phyloP scores from a whole-genome alignment of 2,329 filamentous ascomycete genomes.

The Aspergillus phoenicis region DNA sequence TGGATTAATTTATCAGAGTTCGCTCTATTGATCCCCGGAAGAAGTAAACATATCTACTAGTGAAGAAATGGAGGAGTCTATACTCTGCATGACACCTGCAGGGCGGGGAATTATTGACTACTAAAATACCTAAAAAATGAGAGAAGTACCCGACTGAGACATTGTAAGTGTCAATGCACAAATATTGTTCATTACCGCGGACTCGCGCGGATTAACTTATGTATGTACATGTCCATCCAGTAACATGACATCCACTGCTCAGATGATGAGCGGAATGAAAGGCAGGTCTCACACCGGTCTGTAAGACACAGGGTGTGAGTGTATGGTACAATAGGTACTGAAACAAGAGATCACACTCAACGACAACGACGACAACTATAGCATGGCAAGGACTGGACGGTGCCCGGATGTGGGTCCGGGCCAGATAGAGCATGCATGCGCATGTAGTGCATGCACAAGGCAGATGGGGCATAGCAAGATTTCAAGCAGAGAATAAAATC shows the following conservation, averaged over 20 bases:
- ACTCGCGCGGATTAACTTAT: slow-evolving; percentile 28
- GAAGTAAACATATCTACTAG: too few species aligned
- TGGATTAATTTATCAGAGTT: too few species aligned
- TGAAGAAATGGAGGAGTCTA: too few species aligned
- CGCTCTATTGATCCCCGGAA: too few species aligned
- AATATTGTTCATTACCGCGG: slow-evolving; percentile 27
- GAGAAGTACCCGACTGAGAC: background rate
- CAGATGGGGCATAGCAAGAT: slow-evolving; percentile 1
- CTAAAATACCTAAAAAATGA: background rate
- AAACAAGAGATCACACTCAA: background rate
- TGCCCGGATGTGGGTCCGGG: background rate
- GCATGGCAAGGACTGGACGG: slow-evolving; percentile 10
- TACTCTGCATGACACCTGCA: too few species aligned
- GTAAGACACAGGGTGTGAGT: slow-evolving; percentile 1
- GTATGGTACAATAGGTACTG: slow-evolving; percentile 17
- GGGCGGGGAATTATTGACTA: background rate
- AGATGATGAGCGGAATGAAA: slow-evolving; percentile 1
- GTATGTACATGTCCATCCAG: slow-evolving; percentile 30
- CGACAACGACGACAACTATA: slow-evolving; percentile 9
- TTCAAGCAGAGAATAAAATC: background rate
- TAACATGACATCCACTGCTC: slow-evolving; percentile 19
- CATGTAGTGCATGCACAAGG: slow-evolving; percentile 18
- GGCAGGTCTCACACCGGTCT: slow-evolving; percentile 1
- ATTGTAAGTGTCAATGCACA: background rate
- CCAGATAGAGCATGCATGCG: background rate